These are phyloP conservation scores for Cryptococcus maquisensis DNA, from an alignment of 1,284 basidiomycete species.

Conservation along the genomic window DNA sequence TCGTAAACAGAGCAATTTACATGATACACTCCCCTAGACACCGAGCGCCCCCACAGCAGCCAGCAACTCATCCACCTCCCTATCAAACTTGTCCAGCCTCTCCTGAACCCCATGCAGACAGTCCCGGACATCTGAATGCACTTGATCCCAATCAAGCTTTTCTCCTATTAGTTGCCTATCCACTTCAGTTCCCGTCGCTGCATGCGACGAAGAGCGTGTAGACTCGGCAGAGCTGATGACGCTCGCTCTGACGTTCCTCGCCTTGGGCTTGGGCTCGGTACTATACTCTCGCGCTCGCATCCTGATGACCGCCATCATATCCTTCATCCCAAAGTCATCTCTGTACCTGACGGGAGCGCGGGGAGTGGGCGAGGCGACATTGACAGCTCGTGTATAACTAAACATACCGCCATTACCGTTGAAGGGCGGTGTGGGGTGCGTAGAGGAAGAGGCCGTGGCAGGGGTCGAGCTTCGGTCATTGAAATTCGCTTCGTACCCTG, in stretches of 20 bases:
- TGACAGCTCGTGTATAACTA: conserved; percentile 29
- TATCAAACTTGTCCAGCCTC: conserved; percentile 67
- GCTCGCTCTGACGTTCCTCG: not conserved
- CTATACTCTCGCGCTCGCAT: conserved; percentile 54
- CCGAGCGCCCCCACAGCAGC: conserved; percentile 11
- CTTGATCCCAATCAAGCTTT: conserved; percentile 51
- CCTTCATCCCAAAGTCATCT: conserved; percentile 75
- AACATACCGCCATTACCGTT: conserved; percentile 18
- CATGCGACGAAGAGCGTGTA: not conserved
- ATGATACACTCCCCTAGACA: too few relatives aligned
- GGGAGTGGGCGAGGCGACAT: conserved; percentile 19
- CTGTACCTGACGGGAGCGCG: conserved; percentile 56
- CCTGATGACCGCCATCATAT: conserved; percentile 79
- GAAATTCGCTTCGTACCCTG: conserved; percentile 6
- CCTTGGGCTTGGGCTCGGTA: not conserved
- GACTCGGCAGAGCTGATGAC: not conserved
- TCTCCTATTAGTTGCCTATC: conserved; percentile 70
- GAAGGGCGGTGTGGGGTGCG: conserved; percentile 35
- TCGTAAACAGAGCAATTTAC: too few relatives aligned
- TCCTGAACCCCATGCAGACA: conserved; percentile 61
- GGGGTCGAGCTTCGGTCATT: conserved; percentile 34
- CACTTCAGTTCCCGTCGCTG: conserved; percentile 30
- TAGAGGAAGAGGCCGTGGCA: conserved; percentile 36
- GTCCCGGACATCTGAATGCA: conserved; percentile 68
- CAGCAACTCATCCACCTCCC: conserved; percentile 67